Base-by-base conservation (phyloP, 805 yeast species). In the Spathaspora girioi region DNA sequence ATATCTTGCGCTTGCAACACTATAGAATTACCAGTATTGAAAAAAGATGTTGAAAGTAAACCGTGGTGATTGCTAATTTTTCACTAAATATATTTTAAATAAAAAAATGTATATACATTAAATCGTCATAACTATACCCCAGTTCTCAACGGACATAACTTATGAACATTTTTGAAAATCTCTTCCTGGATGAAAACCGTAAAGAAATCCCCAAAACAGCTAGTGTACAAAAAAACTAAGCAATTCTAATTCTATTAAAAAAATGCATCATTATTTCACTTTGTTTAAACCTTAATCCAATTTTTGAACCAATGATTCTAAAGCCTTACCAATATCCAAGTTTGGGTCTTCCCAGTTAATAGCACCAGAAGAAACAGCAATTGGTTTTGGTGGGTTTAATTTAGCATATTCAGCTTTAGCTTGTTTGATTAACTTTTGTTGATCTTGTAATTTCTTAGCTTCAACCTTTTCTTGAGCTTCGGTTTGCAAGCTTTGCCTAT, bases 351-450 rank as follows among this genome's bases (percentile, higher is more conserved):
- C 93, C 68, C 91, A 78, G 74, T 92, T 80, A 59, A 85, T 68
- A 49, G 81, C 79, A 49, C 79, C 76, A 44, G 71, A 59, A 46
- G 75, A 60, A 29, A 72, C 61, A n/a, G 66, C 57, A 45, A 67
- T 57, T 19, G 68, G 64, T 52, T 77, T 77, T 38, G 68, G 69
- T 49, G 68, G 68, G 60, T 75, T 66, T 64, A 83, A 73, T 71
- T 82, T 86, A 60, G 89, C 91, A 74, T 80, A 93, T 75, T 89
- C 92, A 49, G 86, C 87, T 78, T 89, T 91, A 60, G 98, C 99
- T 71, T 90, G 87, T 54, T 78, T 83, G 63, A 93, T 88, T 67
- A 92, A 81, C 63, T 86, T 83, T 70, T 82, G 81, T 70, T 89
- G 82, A 58, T 81, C 75, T 56, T 81, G 77, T 71, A 76, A 88